A percentile compares a stretch with the other conserved stretches of the same genome.
Conservation (phyloP, 1,284 basidiomycete species). For the Apiotrichum porosum region DNA sequence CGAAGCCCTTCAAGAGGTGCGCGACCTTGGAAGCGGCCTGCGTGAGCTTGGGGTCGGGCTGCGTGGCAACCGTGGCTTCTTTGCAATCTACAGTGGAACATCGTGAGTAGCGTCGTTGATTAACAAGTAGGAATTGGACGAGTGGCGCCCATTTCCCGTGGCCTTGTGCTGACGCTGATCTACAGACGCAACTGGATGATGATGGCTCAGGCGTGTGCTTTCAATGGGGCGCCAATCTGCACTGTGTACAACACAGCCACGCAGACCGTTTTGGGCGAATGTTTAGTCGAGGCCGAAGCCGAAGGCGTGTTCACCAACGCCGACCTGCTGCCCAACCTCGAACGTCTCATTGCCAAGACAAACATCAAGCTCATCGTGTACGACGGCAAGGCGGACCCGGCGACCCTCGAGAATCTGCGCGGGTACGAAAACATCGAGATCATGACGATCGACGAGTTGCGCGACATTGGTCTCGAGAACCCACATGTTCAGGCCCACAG, state of each 20-base stretch:
- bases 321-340: conserved; percentile 69
- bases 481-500: conserved; percentile 52
- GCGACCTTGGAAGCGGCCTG: conserved; percentile 66
- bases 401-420: conserved; percentile 59
- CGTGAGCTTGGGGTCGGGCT: conserved; percentile 63
- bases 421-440: conserved; percentile 54
- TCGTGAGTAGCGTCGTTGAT: conserved; percentile 56
- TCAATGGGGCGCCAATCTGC: conserved; percentile 73
- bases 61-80: conserved; percentile 50
- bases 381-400: conserved; percentile 64
- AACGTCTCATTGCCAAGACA: conserved; percentile 65
- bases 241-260: conserved; percentile 97
- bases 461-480: conserved; percentile 58
- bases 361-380: conserved; percentile 78
- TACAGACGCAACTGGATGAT: conserved; percentile 78
- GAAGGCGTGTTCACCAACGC: conserved; percentile 73
- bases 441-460: conserved; percentile 64
- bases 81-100: conserved; percentile 91
- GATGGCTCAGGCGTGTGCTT: conserved; percentile 72
- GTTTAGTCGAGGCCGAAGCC: conserved; percentile 81
- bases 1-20: conserved; percentile 61
- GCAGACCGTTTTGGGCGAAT: conserved; percentile 76
- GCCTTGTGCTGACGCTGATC: no score
- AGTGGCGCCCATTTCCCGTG: no score
- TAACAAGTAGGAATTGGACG: not conserved